A percentile compares a stretch with the other conserved stretches of the same genome.
Conservation (phyloP, 176 grass and related monocot genomes). For the Oryza punctata region DNA sequence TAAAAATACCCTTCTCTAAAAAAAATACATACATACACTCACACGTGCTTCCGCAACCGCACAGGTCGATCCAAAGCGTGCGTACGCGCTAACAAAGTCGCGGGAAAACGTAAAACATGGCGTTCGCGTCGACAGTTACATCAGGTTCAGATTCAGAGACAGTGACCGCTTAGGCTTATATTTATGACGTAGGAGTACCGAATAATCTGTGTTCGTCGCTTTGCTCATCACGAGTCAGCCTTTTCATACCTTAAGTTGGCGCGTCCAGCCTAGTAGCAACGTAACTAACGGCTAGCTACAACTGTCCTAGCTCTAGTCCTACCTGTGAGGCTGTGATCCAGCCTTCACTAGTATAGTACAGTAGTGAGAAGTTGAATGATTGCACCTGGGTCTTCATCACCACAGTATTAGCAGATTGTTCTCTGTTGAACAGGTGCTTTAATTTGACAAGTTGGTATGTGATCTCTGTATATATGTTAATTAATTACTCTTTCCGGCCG, state of each 20-base stretch:
- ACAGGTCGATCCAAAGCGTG: not conserved
- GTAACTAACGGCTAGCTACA: not conserved
- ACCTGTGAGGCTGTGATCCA: no score
- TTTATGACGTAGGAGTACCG: not conserved
- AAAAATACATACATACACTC: not conserved
- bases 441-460: no score
- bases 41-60: not conserved
- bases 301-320: not conserved
- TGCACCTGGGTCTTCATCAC: no score
- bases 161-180: not conserved
- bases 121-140: constrained; percentile 3
- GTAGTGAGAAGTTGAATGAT: no score
- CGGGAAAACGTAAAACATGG: constrained; percentile 5
- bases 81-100: not conserved
- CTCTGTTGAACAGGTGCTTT: no score
- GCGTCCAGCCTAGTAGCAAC: not conserved
- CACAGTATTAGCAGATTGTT: no score
- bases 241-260: not conserved
- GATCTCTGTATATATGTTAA: no score
- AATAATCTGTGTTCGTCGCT: not conserved
- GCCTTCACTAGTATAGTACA: no score
- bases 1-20: no score
- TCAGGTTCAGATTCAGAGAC: not conserved
- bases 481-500: no score
- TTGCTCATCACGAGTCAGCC: not conserved